Evolutionary conservation across 2,329 filamentous ascomycete genomes (phyloP).

Genomic region (Colletotrichum sp.): DNA sequence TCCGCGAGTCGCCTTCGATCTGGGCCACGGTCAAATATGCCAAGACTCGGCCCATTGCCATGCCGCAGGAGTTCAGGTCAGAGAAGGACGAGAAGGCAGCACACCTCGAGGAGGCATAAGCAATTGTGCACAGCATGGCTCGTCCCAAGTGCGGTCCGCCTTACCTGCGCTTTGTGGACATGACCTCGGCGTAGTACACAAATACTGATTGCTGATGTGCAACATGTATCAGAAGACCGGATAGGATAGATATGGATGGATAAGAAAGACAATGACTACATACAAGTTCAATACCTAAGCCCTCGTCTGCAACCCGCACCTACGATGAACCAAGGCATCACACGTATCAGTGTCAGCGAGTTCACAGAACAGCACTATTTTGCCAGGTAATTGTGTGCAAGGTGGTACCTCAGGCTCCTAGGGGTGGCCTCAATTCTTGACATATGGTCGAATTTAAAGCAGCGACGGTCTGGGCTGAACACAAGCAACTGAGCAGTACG

Average conservation of each 20-base stretch:
- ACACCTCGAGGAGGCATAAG: constrained; percentile 2
- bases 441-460: background rate
- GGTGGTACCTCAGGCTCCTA: background rate
- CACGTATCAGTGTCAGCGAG: background rate
- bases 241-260: background rate
- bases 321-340: background rate
- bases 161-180: background rate
- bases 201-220: background rate
- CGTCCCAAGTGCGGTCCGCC: background rate
- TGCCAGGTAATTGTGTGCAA: background rate
- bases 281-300: background rate
- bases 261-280: background rate
- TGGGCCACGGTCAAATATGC: constrained; percentile 40
- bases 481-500: background rate
- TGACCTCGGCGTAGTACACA: background rate
- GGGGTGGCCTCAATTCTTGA: background rate
- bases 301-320: background rate
- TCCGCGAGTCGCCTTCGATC: constrained; percentile 42
- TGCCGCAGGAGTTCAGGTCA: constrained; percentile 31
- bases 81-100: constrained; percentile 23
- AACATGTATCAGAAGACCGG: background rate
- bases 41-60: constrained; percentile 34
- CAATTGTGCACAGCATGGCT: background rate
- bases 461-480: background rate
- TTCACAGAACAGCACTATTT: background rate